Percentiles rank a stretch among this genome's conserved stretches.
Conservation (phyloP, 306 rosid genomes). For the Mimosa bimucronata region DNA sequence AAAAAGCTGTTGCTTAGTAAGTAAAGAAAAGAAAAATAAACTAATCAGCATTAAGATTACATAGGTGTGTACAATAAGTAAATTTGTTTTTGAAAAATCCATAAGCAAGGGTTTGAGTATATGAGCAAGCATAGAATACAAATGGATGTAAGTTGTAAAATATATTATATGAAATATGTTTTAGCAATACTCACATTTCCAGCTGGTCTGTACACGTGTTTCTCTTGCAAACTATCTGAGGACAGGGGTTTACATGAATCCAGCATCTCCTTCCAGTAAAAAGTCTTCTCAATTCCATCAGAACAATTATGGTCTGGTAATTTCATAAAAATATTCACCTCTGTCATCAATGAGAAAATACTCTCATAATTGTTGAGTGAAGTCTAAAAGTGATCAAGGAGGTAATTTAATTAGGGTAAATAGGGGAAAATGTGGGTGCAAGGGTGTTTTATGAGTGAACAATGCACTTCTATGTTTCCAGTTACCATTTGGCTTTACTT, state of each 20-base stretch:
- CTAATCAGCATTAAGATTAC: slow-evolving; percentile 19
- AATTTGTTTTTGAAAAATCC: slow-evolving; percentile 21
- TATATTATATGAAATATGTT: slow-evolving; percentile 29
- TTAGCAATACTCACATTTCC: slow-evolving; percentile 60
- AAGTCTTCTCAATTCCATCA: slow-evolving; percentile 50
- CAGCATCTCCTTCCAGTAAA: slow-evolving; percentile 62
- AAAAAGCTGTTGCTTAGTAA: slow-evolving; percentile 24
- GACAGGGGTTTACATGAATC: slow-evolving; percentile 44
- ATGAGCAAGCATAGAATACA: slow-evolving; percentile 6
- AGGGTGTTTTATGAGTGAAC: neutral
- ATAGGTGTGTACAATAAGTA: neutral
- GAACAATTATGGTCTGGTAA: slow-evolving; percentile 43
- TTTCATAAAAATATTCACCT: slow-evolving; percentile 41
- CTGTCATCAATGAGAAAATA: slow-evolving; percentile 45
- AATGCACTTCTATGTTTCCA: neutral
- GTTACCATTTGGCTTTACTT: slow-evolving; percentile 29
- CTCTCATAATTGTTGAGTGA: slow-evolving; percentile 17
- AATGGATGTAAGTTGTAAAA: slow-evolving; percentile 1
- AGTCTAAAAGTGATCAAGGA: neutral
- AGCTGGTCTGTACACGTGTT: slow-evolving; percentile 41
- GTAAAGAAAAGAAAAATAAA: slow-evolving; percentile 8
- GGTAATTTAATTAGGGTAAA: neutral
- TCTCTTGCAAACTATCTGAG: slow-evolving; percentile 39
- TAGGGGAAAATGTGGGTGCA: neutral
- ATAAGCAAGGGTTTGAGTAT: slow-evolving; percentile 20